Percentiles rank a stretch among this genome's conserved stretches.
Evolutionary conservation across 768 basidiomycete species (phyloP).

Genomic region (Postia placenta): DNA sequence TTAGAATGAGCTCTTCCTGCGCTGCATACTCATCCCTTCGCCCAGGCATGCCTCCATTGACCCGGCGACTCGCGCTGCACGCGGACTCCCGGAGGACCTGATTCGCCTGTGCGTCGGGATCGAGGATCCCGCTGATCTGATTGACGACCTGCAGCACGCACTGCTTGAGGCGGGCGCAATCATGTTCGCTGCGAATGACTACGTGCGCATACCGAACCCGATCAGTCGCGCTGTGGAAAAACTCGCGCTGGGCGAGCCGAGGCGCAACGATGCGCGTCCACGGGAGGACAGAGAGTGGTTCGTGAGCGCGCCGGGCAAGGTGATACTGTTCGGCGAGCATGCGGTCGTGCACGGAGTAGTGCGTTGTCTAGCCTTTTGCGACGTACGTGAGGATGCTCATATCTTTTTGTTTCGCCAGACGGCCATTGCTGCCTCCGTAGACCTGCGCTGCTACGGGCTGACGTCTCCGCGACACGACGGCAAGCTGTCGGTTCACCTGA

Average conservation of each 20-base stretch:
- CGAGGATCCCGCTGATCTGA: constrained; percentile 87
- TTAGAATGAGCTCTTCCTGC: neutral
- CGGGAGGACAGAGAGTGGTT: constrained; percentile 60
- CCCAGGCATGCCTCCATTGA: constrained; percentile 95
- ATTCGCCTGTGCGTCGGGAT: constrained; percentile 98
- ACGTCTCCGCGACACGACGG: constrained; percentile 68
- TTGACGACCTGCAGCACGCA: constrained; percentile 93
- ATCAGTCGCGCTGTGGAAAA: constrained; percentile 65
- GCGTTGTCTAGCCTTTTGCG: constrained; percentile 33
- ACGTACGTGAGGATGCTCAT: neutral
- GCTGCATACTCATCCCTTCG: constrained; percentile 1
- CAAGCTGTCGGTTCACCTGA: constrained; percentile 68
- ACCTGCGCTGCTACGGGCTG: constrained; percentile 91
- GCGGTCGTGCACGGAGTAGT: constrained; percentile 97
- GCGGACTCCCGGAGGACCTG: constrained; percentile 96
- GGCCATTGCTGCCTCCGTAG: constrained; percentile 91
- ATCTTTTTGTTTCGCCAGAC: constrained; percentile 55
- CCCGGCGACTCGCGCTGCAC: constrained; percentile 88
- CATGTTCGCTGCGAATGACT: constrained; percentile 39
- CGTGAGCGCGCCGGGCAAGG: constrained; percentile 94
- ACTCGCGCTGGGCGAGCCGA: constrained; percentile 37
- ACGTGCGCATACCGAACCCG: constrained; percentile 39
- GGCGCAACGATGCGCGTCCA: constrained; percentile 1
- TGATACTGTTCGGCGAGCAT: constrained; percentile 97
- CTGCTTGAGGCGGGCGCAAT: constrained; percentile 91